phyloP scores from a whole-genome alignment of 2,329 filamentous ascomycete species.

The Lasiodiplodia gonubiensis region DNA sequence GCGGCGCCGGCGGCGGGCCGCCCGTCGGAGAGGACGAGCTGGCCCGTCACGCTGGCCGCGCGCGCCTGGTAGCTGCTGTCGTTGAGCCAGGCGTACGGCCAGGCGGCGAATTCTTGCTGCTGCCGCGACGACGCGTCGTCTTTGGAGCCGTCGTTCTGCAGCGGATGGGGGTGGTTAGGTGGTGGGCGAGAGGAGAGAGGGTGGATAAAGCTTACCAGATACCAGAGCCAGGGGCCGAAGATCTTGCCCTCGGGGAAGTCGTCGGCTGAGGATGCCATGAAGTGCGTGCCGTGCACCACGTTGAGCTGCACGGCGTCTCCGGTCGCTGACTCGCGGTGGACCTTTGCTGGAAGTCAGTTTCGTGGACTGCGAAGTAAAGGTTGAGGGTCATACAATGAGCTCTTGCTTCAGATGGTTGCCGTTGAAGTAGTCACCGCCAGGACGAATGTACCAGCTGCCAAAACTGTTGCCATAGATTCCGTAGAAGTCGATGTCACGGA shows the following conservation, averaged over 20 bases:
- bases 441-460: slow-evolving; percentile 58
- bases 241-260: slow-evolving; percentile 47
- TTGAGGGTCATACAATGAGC: slow-evolving; percentile 41
- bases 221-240: slow-evolving; percentile 49
- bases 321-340: slow-evolving; percentile 57
- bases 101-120: slow-evolving; percentile 50
- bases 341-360: slow-evolving; percentile 21
- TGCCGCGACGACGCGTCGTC: slow-evolving; percentile 50
- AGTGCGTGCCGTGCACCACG: slow-evolving; percentile 61
- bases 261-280: slow-evolving; percentile 47
- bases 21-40: slow-evolving; percentile 54
- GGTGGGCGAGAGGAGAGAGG: not conserved
- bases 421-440: slow-evolving; percentile 42
- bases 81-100: slow-evolving; percentile 59
- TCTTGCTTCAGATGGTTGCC: slow-evolving; percentile 61
- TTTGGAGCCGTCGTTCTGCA: slow-evolving; percentile 55
- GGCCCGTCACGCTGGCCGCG: slow-evolving; percentile 52
- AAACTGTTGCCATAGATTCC: slow-evolving; percentile 58
- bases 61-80: slow-evolving; percentile 55
- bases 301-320: slow-evolving; percentile 61
- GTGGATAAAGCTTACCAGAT: slow-evolving; percentile 32
- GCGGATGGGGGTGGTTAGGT: not conserved
- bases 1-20: slow-evolving; percentile 55
- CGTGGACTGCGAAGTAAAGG: too few relatives aligned
- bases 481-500: slow-evolving; percentile 52